Evolutionary conservation across 345 rosid genomes (phyloP).

Genomic region (Sonneratia alba): DNA sequence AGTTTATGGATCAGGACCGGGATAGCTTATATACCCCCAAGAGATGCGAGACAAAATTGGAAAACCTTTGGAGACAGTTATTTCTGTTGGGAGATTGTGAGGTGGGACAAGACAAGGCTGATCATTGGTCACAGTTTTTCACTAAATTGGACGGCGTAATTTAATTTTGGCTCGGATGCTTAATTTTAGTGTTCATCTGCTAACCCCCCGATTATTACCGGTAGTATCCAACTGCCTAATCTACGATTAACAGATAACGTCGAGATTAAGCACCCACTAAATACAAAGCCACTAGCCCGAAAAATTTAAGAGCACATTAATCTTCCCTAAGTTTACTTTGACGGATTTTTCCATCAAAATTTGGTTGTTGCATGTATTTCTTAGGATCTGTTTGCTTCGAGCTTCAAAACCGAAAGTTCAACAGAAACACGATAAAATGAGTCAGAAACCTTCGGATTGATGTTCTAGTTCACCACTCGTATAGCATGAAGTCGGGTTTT

Average conservation of each 20-base stretch:
- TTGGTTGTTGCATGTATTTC: too few relatives aligned
- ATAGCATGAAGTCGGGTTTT: too few relatives aligned
- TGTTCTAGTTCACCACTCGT: too few relatives aligned
- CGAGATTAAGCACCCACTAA: background rate
- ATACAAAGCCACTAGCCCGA: background rate
- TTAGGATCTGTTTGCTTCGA: background rate
- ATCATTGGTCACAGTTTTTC: background rate
- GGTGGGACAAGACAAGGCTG: constrained; percentile 6
- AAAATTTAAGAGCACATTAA: background rate
- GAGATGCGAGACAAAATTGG: constrained; percentile 1
- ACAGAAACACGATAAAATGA: too few relatives aligned
- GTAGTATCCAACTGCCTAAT: background rate
- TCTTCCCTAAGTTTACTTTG: background rate
- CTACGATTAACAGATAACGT: background rate
- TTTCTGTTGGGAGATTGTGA: constrained; percentile 11
- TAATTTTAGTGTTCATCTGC: background rate
- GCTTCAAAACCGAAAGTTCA: background rate
- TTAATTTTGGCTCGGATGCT: background rate
- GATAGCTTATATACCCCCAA: background rate
- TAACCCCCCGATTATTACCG: background rate
- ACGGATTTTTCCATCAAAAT: background rate
- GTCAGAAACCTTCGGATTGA: too few relatives aligned
- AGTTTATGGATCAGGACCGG: background rate
- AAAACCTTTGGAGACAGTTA: background rate
- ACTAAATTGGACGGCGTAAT: constrained; percentile 1